Conservation (phyloP, 2,329 filamentous ascomycete genomes). For the Epichloe festucae region DNA sequence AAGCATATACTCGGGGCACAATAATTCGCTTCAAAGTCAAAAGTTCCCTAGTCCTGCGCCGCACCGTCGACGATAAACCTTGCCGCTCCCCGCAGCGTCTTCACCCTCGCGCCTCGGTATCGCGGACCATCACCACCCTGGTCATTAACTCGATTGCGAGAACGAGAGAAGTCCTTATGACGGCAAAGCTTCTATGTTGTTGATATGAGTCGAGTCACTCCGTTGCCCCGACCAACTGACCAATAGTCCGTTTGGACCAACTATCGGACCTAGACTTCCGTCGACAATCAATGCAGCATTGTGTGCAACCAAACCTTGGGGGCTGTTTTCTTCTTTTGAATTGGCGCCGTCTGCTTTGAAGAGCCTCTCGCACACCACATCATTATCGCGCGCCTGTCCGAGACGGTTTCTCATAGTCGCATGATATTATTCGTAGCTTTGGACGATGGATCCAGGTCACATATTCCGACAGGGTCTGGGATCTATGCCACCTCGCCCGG, state of each 20-base stretch:
- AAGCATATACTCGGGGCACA: background rate
- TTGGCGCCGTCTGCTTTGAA: constrained; percentile 1
- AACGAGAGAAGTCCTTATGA: background rate
- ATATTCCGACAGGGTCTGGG: constrained; percentile 47
- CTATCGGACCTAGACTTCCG: background rate
- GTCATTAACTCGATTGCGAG: background rate
- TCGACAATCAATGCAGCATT: background rate
- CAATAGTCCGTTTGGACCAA: background rate
- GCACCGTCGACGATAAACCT: background rate
- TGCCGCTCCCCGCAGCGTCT: background rate
- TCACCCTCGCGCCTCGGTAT: background rate
- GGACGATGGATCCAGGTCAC: constrained; percentile 43
- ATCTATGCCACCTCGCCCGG: constrained; percentile 26
- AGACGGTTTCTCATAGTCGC: background rate
- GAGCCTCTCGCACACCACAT: background rate
- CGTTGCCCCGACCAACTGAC: background rate
- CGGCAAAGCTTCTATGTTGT: background rate
- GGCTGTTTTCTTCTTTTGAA: background rate
- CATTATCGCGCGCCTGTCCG: background rate
- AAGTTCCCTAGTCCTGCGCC: background rate
- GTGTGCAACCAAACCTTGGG: background rate
- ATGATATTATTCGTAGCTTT: background rate
- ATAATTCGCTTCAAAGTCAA: background rate
- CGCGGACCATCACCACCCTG: too few species aligned
- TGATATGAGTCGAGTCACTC: background rate